Evolutionary conservation across 306 rosid species (phyloP).

Genomic region (Quercus agrifolia): DNA sequence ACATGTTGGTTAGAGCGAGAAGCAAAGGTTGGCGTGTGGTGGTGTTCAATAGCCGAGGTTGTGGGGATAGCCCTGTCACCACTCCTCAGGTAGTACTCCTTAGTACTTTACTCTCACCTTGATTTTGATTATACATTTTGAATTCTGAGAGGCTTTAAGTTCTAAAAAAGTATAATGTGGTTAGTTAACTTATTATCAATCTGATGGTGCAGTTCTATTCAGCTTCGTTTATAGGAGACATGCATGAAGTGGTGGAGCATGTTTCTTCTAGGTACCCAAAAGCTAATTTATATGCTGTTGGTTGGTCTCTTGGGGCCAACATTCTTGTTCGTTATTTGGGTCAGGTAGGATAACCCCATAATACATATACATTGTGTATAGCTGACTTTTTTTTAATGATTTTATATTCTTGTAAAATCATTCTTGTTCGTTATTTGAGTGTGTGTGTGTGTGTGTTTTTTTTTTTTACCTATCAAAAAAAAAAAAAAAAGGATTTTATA

Average conservation of each 20-base stretch:
- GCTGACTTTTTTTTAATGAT: not conserved
- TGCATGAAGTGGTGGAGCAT: slow-evolving; percentile 73
- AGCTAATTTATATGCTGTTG: slow-evolving; percentile 80
- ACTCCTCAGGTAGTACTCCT: slow-evolving; percentile 68
- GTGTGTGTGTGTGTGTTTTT: too few species aligned
- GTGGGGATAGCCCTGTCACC: slow-evolving; percentile 84
- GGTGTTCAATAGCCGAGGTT: slow-evolving; percentile 89
- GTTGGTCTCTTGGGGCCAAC: slow-evolving; percentile 98
- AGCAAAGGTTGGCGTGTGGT: slow-evolving; percentile 76
- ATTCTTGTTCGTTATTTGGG: slow-evolving; percentile 92
- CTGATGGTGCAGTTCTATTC: slow-evolving; percentile 89
- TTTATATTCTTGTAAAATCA: not conserved
- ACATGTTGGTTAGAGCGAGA: slow-evolving; percentile 74
- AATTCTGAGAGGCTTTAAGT: not conserved
- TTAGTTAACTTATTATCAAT: not conserved
- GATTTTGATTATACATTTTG: not conserved
- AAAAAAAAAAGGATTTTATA: too few species aligned
- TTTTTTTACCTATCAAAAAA: too few species aligned
- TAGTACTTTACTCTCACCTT: too few species aligned
- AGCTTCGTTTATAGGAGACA: slow-evolving; percentile 88
- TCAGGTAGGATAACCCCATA: slow-evolving; percentile 42
- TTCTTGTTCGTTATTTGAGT: too few species aligned
- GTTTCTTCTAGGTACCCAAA: slow-evolving; percentile 56
- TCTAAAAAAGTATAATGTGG: slow-evolving; percentile 21
- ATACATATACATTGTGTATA: not conserved